phyloP scores from a whole-genome alignment of 768 basidiomycete genomes.

The Gelatoporia subvermispora region DNA sequence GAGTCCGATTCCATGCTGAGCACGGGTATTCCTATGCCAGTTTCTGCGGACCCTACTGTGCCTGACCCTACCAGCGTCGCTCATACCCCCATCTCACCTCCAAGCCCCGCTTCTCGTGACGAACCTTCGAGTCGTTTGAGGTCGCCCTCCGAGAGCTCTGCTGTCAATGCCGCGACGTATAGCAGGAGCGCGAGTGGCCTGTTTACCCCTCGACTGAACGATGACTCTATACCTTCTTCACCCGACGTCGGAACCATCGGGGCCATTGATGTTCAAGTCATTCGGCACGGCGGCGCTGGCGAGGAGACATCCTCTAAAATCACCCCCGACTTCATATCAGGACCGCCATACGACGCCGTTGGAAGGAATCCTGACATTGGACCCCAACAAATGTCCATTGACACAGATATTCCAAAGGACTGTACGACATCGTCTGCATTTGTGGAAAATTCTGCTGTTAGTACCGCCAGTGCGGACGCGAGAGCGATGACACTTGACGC shows the following conservation, averaged over 20 bases:
- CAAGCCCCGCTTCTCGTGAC: neutral
- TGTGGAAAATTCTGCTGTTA: too few species aligned
- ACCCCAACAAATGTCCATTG: too few species aligned
- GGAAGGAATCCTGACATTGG: too few species aligned
- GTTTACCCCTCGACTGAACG: conserved; percentile 36
- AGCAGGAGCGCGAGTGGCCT: conserved; percentile 25
- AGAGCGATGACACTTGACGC: too few species aligned
- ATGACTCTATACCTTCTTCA: conserved; percentile 33
- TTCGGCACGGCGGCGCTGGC: conserved; percentile 4
- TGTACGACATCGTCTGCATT: too few species aligned
- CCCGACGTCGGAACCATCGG: conserved; percentile 8
- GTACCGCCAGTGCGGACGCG: too few species aligned
- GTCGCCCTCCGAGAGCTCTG: neutral
- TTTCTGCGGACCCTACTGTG: conserved; percentile 36
- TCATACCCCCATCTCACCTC: conserved; percentile 11
- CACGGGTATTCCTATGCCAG: conserved; percentile 31
- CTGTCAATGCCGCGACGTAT: neutral
- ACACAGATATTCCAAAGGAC: too few species aligned
- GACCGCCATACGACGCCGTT: too few species aligned
- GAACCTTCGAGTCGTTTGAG: neutral
- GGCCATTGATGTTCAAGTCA: neutral
- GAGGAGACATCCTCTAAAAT: too few species aligned
- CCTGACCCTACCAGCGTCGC: conserved; percentile 31
- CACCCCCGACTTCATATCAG: too few species aligned
- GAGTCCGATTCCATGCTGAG: too few species aligned